Base-by-base conservation (phyloP, 1,139 yeast species). In the Saccharomyces hybrid region DNA sequence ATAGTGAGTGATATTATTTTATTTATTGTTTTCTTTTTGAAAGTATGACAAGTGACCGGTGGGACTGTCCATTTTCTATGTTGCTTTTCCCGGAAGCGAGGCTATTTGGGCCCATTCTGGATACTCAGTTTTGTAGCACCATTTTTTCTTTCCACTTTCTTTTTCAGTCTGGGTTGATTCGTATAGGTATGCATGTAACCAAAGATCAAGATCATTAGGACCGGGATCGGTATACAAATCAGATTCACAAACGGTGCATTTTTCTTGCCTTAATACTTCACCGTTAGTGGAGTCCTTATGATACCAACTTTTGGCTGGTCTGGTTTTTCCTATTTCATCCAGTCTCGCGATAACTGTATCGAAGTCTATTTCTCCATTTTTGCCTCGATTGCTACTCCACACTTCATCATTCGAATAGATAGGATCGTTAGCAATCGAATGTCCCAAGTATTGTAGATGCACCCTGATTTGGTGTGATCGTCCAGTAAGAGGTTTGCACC, bases 401-500 rank as follows among this genome's bases (percentile, higher is more conserved):
- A 88, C 83, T 41, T 73, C 70, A 19, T 78, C 78, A 62, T 86
- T 87, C 1, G 88, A 82, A 61, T 93, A 93, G 0, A 93, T 78
- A 0, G 98, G 98, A 69, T 93, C 99, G 68, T 93, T 93, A 29
- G 96, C 96, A 52, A 93, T 93, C 0, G 99, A 97, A 63, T 81
- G 81, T 0, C 97, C 97, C 27, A 93, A 65, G 62, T 78, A 86
- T 69, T 91, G 97, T 54, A 93, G 72, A 72, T 93, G 99, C 0
- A 93, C 96, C 54, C 99, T 74, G 51, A 93, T 89, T 68, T 93
- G 99, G 69, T 93, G 99, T 0, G 98, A 88, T 64, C 99, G 77
- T 0, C 99, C 99, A 0, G 99, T 91, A 16, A 79, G 71, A 0
- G 99, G 99, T 57, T 75, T 78, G 69, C 98, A 91, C 56, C 83